Evolutionary conservation across 768 basidiomycete species (phyloP).

Genomic region (Ephemerocybe angulata): DNA sequence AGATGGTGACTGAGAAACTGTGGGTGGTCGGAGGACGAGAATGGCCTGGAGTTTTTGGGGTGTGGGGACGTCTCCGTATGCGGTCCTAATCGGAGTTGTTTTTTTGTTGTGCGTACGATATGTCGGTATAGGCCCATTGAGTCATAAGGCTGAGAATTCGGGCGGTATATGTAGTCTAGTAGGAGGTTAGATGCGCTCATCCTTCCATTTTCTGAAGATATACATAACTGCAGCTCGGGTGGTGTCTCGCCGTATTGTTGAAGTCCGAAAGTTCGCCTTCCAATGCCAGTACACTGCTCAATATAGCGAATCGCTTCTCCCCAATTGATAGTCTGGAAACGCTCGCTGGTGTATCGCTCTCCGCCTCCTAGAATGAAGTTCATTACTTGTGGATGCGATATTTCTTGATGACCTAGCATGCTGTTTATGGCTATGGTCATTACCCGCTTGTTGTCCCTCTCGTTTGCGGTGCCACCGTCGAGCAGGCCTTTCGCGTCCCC

Average conservation of each 20-base stretch:
- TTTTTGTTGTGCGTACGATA: no score
- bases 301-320: background rate
- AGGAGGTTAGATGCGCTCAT: no score
- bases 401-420: constrained; percentile 18
- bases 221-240: no score
- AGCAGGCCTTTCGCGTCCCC: background rate
- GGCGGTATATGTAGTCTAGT: no score
- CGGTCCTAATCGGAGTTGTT: no score
- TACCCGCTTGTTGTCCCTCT: constrained; percentile 7
- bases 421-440: background rate
- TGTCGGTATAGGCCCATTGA: no score
- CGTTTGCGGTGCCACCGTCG: background rate
- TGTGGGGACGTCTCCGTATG: no score
- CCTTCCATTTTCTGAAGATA: no score
- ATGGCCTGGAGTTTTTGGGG: no score
- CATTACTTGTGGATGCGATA: constrained; percentile 27
- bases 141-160: background rate
- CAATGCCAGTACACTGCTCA: no score
- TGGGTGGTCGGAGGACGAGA: background rate
- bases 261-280: accelerated
- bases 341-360: background rate
- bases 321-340: background rate
- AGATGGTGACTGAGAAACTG: background rate
- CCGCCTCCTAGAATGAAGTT: constrained; percentile 23
- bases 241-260: no score